phyloP scores from a whole-genome alignment of 495 filamentous ascomycete genomes.

The Penicillium maclennaniae region DNA sequence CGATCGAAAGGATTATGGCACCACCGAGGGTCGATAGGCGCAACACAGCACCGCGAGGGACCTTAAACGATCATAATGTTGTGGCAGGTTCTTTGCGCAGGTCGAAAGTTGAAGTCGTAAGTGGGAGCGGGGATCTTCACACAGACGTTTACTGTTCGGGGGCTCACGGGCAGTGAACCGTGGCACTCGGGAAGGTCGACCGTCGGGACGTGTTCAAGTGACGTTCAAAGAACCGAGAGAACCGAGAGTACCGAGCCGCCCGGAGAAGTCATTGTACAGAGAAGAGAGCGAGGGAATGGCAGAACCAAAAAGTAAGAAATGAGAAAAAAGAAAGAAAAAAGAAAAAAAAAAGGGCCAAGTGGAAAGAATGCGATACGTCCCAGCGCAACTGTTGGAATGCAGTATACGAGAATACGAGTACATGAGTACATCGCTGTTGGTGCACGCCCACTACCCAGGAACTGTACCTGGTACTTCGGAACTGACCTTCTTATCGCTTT shows the following conservation, averaged over 20 bases:
- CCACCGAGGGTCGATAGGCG: conserved; percentile 1
- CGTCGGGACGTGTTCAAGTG: conserved; percentile 13
- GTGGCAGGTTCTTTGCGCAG: not conserved
- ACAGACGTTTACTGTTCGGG: conserved; percentile 13
- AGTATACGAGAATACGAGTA: not conserved
- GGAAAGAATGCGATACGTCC: conserved; percentile 17
- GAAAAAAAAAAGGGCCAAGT: conserved; percentile 9
- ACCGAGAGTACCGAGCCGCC: conserved; percentile 7
- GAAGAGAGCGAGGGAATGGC: not conserved
- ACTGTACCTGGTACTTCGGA: not conserved
- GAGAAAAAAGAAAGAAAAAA: conserved; percentile 7
- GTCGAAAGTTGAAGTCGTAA: conserved; percentile 1
- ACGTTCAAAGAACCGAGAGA: conserved; percentile 12
- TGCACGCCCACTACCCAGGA: no score
- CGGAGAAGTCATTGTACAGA: not conserved
- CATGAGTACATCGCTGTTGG: no score
- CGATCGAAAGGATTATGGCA: not conserved
- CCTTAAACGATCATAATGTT: not conserved
- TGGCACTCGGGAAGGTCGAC: conserved; percentile 20
- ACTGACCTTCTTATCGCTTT: conserved; percentile 5
- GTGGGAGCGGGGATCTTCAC: not conserved
- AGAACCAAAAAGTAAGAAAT: conserved; percentile 1
- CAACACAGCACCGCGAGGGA: not conserved
- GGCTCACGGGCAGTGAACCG: conserved; percentile 21
- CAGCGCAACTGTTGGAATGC: conserved; percentile 1